Base-by-base conservation (phyloP, 1,284 basidiomycete genomes). In the Ganoderma sinense region DNA sequence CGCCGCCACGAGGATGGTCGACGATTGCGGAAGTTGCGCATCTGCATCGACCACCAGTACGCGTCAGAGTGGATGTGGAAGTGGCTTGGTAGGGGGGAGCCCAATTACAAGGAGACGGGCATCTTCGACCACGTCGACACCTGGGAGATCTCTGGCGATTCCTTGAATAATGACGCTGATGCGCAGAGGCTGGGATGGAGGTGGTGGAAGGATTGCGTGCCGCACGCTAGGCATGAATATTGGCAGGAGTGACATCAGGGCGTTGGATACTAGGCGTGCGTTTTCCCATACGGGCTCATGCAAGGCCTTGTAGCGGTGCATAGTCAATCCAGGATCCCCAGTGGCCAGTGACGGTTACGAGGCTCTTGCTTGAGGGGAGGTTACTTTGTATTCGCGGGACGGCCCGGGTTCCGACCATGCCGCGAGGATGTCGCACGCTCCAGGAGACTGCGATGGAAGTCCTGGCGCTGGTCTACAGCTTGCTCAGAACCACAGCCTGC, bases 361-460 rank as follows among this genome's bases (percentile, higher is more conserved):
- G 11, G 14, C 1, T 41, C 14, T 41, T 41, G 40, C 40, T 11
- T 41, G 40, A 41, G 40, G 40, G 13, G 40, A 41, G 41, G 41
- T 26, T 51, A 4, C 18, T 20, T 10, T 56, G 53, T 4, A 33
- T 29, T 56, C 11, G 13, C 26, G 29, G 4, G 29, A 56, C 53
- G 53, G 53, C 53, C 53, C 53, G 53, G 10, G 16, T 33, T 56
- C 53, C 53, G 53, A 56, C 23, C 48, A 33, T 56, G 53, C 53
- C 53, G 53, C 53, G 53, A 56, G 53, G 53, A 56, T 31, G 53
- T 29, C 53, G 53, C 31, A 56, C 31, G 53, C 26, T 51, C 48
- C 29, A 29, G 53, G 29, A 20, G 16, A 29, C 13, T 23, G 14
- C 48, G 26, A 6, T 48, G 4, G 45, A n/a, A 48, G 7, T 6